Conservation (phyloP, 495 filamentous ascomycete species). For the Penicillium pulvis region DNA sequence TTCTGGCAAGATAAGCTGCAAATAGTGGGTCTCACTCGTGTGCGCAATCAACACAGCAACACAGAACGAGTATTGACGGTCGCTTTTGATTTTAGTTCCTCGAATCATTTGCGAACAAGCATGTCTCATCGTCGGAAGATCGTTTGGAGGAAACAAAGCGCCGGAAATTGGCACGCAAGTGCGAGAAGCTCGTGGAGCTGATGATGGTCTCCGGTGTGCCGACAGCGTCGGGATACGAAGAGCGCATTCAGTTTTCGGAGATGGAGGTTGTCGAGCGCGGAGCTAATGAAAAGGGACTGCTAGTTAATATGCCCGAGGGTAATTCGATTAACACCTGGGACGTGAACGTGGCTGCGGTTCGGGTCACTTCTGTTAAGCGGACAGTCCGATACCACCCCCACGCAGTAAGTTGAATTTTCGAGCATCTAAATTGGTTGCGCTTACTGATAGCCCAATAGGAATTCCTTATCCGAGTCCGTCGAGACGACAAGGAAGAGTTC, state of each 20-base stretch:
- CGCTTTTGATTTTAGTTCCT: slow-evolving; percentile 65
- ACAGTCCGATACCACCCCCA: slow-evolving; percentile 90
- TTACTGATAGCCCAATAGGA: slow-evolving; percentile 56
- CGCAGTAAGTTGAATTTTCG: slow-evolving; percentile 61
- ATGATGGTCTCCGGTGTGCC: slow-evolving; percentile 99
- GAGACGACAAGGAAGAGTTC: slow-evolving; percentile 66
- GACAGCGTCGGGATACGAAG: slow-evolving; percentile 95
- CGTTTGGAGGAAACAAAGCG: slow-evolving; percentile 94
- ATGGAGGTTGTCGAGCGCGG: slow-evolving; percentile 94
- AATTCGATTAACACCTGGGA: slow-evolving; percentile 94
- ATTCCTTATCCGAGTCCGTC: slow-evolving; percentile 83
- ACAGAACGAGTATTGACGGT: slow-evolving; percentile 5
- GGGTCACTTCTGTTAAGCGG: slow-evolving; percentile 76
- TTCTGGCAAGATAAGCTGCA: slow-evolving; percentile 99
- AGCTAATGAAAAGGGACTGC: slow-evolving; percentile 84
- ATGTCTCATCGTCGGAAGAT: slow-evolving; percentile 96
- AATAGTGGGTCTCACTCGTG: slow-evolving; percentile 62
- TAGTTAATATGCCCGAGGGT: slow-evolving; percentile 85
- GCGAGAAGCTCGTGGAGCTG: slow-evolving; percentile 90
- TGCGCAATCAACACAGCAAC: neutral
- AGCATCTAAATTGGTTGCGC: slow-evolving; percentile 6
- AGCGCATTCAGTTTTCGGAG: slow-evolving; percentile 92
- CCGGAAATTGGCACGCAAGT: slow-evolving; percentile 86
- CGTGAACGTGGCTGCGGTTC: slow-evolving; percentile 90
- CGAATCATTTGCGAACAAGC: slow-evolving; percentile 96